Evolutionary conservation across 257 asterid genomes (phyloP), one percentile per base, ranked within the genome.

Genomic region (Vinca minor): DNA sequence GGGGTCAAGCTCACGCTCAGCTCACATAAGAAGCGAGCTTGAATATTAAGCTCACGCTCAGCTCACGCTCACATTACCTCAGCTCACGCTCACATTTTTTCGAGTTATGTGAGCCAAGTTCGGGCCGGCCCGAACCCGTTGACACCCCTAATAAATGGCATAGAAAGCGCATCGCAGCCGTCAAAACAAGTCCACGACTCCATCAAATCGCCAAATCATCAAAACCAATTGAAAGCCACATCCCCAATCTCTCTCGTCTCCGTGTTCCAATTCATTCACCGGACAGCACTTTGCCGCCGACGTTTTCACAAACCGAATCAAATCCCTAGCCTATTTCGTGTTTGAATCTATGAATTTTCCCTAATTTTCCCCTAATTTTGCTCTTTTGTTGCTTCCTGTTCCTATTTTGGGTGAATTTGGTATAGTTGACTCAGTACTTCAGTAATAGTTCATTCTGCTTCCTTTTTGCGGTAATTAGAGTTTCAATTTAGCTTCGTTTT

Each of bases 131-230:
- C n/a, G n/a, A n/a, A n/a, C n/a, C n/a, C n/a, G n/a, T n/a, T n/a
- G n/a, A n/a, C n/a, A n/a, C n/a, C n/a, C n/a, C n/a, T n/a, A n/a
- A n/a, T n/a, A n/a, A n/a, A 39, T 13, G 3, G 32, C 35, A 49
- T 63, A 62, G 79, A 78, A 76, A 34, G 71, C 65, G 64, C 25
- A 85, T 82, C 88, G 66, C 72, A 77, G 86, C 96, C 93, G 85
- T 80, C 36, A 41, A 84, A 54, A 63, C 48, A 29, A 47, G 76
- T 72, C 80, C 78, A 80, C 83, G 79, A 62, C 57, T 69, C 71
- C 32, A 65, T 69, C 86, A 70, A 79, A 74, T 84, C 81, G 75
- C 65, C 86, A 73, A n/a, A 67, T 80, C 75, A 66, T 63, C 66
- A 73, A n/a, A 66, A 70, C 84, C 77, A 78, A 80, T 74, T 69